Evolutionary conservation across 108 stramenopile species (phyloP).

Genomic region (Fistulifera solaris): DNA sequence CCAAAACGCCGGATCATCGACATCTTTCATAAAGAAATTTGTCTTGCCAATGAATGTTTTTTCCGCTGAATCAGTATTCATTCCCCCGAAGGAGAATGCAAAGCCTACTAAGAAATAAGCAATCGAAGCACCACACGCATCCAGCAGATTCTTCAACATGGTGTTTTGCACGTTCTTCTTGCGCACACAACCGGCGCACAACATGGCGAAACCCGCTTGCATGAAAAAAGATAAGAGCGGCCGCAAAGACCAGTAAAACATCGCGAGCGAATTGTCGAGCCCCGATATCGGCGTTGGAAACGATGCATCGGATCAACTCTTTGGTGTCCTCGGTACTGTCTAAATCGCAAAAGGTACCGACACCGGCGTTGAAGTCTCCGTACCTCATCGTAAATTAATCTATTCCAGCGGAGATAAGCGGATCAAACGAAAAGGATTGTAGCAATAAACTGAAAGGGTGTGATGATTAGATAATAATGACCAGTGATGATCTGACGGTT

Average conservation of each 20-base stretch:
- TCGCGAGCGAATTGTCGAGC: slow-evolving; percentile 9
- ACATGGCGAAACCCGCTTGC: slow-evolving; percentile 61
- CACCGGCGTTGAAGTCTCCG: too few relatives aligned
- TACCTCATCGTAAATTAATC: too few relatives aligned
- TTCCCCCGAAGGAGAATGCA: slow-evolving; percentile 71
- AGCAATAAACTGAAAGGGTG: too few relatives aligned
- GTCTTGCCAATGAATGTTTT: slow-evolving; percentile 65
- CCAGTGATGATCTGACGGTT: too few relatives aligned
- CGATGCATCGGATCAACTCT: too few relatives aligned
- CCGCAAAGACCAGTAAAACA: slow-evolving; percentile 60
- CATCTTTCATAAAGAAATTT: slow-evolving; percentile 73
- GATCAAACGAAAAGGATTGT: too few relatives aligned
- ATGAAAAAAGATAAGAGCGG: slow-evolving; percentile 84
- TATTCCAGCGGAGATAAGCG: too few relatives aligned
- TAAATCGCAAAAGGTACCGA: too few relatives aligned
- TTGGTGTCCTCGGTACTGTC: too few relatives aligned
- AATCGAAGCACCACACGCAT: slow-evolving; percentile 73
- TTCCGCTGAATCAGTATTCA: slow-evolving; percentile 17
- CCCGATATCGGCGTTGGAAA: slow-evolving; percentile 1
- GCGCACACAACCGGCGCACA: slow-evolving; percentile 71
- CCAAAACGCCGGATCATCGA: slow-evolving; percentile 59
- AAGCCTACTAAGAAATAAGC: slow-evolving; percentile 75
- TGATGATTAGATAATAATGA: too few relatives aligned
- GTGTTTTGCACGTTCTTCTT: slow-evolving; percentile 83
- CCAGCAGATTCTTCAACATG: slow-evolving; percentile 87